Conservation (phyloP, 2,329 filamentous ascomycete species). For the Neofusicoccum parvum region DNA sequence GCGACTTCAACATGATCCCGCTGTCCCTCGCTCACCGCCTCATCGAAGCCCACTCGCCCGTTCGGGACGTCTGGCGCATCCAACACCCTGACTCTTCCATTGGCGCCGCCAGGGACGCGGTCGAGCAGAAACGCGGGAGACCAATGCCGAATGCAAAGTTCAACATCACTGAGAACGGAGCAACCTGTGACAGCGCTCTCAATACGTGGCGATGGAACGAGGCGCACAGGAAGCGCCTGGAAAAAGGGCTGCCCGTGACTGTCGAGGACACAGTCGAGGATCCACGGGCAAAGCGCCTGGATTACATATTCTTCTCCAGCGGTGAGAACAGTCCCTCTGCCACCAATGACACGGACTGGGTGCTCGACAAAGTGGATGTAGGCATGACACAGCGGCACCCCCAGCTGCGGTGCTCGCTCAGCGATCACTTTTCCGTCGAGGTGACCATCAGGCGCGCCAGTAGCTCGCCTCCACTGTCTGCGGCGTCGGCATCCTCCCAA, state of each 20-base stretch:
- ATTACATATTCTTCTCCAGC: slow-evolving; percentile 81
- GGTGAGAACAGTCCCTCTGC: slow-evolving; percentile 31
- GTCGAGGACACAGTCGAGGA: slow-evolving; percentile 70
- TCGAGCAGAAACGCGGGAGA: slow-evolving; percentile 66
- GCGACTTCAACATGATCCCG: slow-evolving; percentile 98
- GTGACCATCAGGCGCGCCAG: slow-evolving; percentile 61
- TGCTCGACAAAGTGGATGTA: slow-evolving; percentile 70
- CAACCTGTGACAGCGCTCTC: slow-evolving; percentile 80
- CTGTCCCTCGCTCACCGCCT: slow-evolving; percentile 80
- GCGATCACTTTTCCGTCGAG: slow-evolving; percentile 92
- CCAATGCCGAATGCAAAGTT: slow-evolving; percentile 74
- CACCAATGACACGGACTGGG: slow-evolving; percentile 58
- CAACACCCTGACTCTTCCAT: slow-evolving; percentile 82
- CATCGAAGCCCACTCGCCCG: slow-evolving; percentile 74
- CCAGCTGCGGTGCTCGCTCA: slow-evolving; percentile 78
- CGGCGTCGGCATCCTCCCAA: slow-evolving; percentile 12
- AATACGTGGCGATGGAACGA: slow-evolving; percentile 95
- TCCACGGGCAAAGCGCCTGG: slow-evolving; percentile 78
- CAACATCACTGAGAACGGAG: slow-evolving; percentile 80
- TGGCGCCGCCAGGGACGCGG: slow-evolving; percentile 68
- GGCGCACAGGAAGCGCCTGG: slow-evolving; percentile 66
- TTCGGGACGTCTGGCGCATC: slow-evolving; percentile 82
- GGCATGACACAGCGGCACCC: slow-evolving; percentile 83
- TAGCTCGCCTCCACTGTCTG: slow-evolving; percentile 1
- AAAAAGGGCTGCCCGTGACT: slow-evolving; percentile 63